Evolutionary conservation across 805 yeast genomes (phyloP).

Genomic region (Wickerhamomyces ciferrii): DNA sequence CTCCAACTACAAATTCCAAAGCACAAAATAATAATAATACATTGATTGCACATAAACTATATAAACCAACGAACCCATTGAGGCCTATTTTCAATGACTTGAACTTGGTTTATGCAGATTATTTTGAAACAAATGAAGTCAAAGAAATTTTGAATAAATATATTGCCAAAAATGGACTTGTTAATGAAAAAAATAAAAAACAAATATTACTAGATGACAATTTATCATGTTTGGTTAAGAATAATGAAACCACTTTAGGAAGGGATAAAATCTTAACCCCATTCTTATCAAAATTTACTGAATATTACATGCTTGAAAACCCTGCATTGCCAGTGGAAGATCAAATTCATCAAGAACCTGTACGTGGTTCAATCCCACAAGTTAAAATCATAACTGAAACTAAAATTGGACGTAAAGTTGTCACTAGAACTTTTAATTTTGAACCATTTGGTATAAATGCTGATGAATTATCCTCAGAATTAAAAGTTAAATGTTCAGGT

Average conservation of each 20-base stretch:
- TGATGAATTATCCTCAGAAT: conserved; percentile 56
- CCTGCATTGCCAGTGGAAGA: conserved; percentile 35
- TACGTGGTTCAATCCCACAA: conserved; percentile 65
- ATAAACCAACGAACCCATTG: conserved; percentile 51
- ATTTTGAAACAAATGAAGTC: conserved; percentile 52
- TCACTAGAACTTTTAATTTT: conserved; percentile 68
- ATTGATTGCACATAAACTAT: conserved; percentile 45
- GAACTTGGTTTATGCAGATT: conserved; percentile 29
- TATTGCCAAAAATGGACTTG: conserved; percentile 46
- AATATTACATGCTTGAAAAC: conserved; percentile 41
- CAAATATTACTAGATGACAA: conserved; percentile 49
- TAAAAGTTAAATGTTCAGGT: conserved; percentile 82
- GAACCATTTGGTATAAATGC: conserved; percentile 66
- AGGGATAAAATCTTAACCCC: conserved; percentile 36
- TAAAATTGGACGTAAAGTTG: conserved; percentile 75
- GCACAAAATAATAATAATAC: conserved; percentile 23
- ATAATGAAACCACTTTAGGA: conserved; percentile 20
- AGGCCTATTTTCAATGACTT: conserved; percentile 41
- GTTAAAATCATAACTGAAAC: conserved; percentile 65
- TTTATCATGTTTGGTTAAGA: conserved; percentile 38
- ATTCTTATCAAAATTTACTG: conserved; percentile 39
- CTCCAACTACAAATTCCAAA: conserved; percentile 6
- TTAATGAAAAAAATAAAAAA: conserved; percentile 46
- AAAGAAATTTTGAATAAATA: conserved; percentile 50
- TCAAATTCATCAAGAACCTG: conserved; percentile 25